Conservation (phyloP, 202 grass and related monocot species). For the Carex arenaria region DNA sequence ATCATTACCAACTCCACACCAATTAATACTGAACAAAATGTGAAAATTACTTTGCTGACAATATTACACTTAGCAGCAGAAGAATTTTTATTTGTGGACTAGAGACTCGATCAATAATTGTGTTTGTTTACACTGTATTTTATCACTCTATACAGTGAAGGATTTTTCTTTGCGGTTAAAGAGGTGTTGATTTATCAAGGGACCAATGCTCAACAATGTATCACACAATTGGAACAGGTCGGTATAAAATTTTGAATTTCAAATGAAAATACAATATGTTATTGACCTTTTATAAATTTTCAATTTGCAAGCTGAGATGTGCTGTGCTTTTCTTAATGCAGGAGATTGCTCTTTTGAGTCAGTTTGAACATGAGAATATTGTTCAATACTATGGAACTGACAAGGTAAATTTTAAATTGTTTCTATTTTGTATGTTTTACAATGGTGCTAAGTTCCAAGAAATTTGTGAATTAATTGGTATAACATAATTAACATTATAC, state of each 20-base stretch:
- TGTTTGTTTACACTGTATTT: not conserved
- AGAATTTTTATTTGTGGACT: not conserved
- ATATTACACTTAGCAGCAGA: not conserved
- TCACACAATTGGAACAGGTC: conserved; percentile 91
- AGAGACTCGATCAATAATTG: not conserved
- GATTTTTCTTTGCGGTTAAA: conserved; percentile 96
- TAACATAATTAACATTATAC: too few relatives aligned
- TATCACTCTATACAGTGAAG: conserved; percentile 58
- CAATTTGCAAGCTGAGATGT: conserved; percentile 19
- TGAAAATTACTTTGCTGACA: not conserved
- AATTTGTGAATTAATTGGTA: too few relatives aligned
- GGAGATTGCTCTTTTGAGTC: conserved; percentile 94
- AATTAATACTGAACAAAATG: not conserved
- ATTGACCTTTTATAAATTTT: not conserved
- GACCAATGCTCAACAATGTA: conserved; percentile 69
- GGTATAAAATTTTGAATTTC: conserved; percentile 21
- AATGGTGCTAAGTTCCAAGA: too few relatives aligned
- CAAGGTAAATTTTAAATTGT: conserved; percentile 59
- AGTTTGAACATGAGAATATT: conserved; percentile 99
- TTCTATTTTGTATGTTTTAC: too few relatives aligned
- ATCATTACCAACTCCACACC: conserved; percentile 12
- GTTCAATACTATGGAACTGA: conserved; percentile 99
- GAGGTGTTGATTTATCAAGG: conserved; percentile 98
- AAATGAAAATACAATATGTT: conserved; percentile 10
- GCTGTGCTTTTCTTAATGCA: conserved; percentile 22